Conservation (phyloP, 1,284 basidiomycete species). For the Pisolithus thermaeus region DNA sequence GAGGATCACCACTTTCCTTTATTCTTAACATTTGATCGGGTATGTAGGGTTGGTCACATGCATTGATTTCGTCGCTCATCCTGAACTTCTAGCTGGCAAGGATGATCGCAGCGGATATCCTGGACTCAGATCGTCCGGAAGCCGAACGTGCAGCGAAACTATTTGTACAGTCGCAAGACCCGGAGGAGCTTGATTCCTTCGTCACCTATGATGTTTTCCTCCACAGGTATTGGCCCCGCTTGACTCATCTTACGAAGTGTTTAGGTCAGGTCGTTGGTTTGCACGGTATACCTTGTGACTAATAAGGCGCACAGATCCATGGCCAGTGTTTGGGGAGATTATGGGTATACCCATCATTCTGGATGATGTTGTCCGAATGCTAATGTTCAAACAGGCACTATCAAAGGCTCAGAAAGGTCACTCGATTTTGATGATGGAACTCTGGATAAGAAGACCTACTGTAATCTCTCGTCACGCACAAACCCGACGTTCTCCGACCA, state of each 20-base stretch:
- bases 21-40: constrained; percentile 63
- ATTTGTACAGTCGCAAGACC: not conserved
- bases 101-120: not conserved
- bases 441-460: constrained; percentile 43
- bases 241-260: constrained; percentile 39
- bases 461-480: constrained; percentile 41
- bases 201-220: not conserved
- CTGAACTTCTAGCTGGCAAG: not conserved
- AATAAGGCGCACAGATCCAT: constrained; percentile 39
- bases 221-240: not conserved
- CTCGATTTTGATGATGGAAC: constrained; percentile 30
- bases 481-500: constrained; percentile 50
- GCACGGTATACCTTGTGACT: not conserved
- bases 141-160: not conserved
- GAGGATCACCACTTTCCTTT: constrained; percentile 62
- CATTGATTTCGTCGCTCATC: constrained; percentile 1
- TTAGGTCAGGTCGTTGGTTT: constrained; percentile 39
- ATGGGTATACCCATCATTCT: constrained; percentile 39
- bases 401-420: constrained; percentile 59
- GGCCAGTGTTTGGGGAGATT: constrained; percentile 61
- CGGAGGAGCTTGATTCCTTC: not conserved
- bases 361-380: not conserved
- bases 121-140: constrained; percentile 9
- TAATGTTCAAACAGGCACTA: constrained; percentile 43
- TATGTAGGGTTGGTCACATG: constrained; percentile 22